These are phyloP conservation scores for Delphinella strobiligena DNA, from an alignment of 2,329 filamentous ascomycete species.

Conservation along the genomic window DNA sequence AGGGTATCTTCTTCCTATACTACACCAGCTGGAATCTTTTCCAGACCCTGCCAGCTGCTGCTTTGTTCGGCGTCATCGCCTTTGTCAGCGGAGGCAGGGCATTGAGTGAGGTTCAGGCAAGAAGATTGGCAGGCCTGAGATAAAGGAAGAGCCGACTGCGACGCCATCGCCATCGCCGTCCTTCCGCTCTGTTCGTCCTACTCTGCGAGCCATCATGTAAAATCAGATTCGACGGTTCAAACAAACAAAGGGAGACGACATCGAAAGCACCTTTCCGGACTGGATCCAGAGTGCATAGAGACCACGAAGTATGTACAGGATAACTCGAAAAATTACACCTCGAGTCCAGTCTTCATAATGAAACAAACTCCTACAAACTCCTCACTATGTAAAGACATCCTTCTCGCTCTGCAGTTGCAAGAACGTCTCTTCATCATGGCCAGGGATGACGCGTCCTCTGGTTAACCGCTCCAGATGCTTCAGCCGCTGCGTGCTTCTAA, in stretches of 20 bases:
- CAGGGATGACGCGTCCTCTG: conserved; percentile 21
- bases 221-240: too few relatives aligned
- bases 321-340: background rate
- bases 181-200: too few relatives aligned
- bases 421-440: conserved; percentile 23
- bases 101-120: conserved; percentile 81
- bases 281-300: too few relatives aligned
- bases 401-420: conserved; percentile 16
- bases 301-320: background rate
- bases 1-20: conserved; percentile 89
- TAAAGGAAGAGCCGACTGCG: conserved; percentile 17
- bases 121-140: conserved; percentile 62
- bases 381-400: conserved; percentile 15
- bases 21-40: conserved; percentile 88
- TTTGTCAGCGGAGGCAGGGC: conserved; percentile 85
- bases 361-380: too few relatives aligned
- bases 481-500: conserved; percentile 21
- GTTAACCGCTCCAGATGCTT: conserved; percentile 20
- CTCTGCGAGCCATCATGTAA: too few relatives aligned
- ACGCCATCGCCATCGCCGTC: too few relatives aligned
- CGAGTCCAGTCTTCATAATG: too few relatives aligned
- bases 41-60: conserved; percentile 66
- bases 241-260: too few relatives aligned
- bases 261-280: too few relatives aligned
- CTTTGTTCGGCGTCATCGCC: conserved; percentile 54